Percentiles rank a stretch among this genome's conserved stretches.
Conservation (phyloP, 495 filamentous ascomycete genomes). For the Penicillium coprophilum region DNA sequence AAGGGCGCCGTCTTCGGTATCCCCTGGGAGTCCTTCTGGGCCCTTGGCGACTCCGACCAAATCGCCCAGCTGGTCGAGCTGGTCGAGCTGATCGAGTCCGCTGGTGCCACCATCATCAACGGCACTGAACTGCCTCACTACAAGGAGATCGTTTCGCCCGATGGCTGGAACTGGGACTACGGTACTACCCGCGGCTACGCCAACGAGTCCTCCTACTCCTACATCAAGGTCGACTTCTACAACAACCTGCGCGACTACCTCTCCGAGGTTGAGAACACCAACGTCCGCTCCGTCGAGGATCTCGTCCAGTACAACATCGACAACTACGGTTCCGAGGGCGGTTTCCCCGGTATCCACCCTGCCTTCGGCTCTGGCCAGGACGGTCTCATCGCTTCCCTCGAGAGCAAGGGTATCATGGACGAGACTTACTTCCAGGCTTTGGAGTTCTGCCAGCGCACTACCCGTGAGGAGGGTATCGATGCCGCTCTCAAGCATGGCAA, state of each 20-base stretch:
- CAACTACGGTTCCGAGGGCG: conserved; percentile 68
- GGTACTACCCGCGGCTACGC: conserved; percentile 59
- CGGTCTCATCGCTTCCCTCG: conserved; percentile 60
- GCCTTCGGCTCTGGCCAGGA: conserved; percentile 73
- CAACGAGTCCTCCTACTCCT: conserved; percentile 70
- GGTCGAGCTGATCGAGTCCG: conserved; percentile 52
- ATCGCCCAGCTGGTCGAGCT: conserved; percentile 52
- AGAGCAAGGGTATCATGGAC: conserved; percentile 59
- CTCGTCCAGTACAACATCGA: conserved; percentile 66
- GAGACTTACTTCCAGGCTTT: conserved; percentile 66
- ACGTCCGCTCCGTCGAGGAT: conserved; percentile 63
- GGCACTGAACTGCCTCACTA: conserved; percentile 65
- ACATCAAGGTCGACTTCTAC: conserved; percentile 75
- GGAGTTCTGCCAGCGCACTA: conserved; percentile 55
- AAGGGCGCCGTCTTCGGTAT: conserved; percentile 65
- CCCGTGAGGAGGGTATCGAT: conserved; percentile 66
- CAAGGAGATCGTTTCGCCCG: conserved; percentile 58
- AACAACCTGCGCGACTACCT: conserved; percentile 69
- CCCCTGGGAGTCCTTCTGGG: conserved; percentile 71
- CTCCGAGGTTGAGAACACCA: conserved; percentile 61
- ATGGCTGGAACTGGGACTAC: conserved; percentile 74
- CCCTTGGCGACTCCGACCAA: conserved; percentile 52
- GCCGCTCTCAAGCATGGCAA: conserved; percentile 55
- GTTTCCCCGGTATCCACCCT: conserved; percentile 58
- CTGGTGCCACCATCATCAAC: conserved; percentile 69